Percentiles rank a stretch among this genome's conserved stretches.
These are phyloP conservation scores for Malassezia slooffiae DNA, from an alignment of 1,284 basidiomycete species.

Conservation along the genomic window DNA sequence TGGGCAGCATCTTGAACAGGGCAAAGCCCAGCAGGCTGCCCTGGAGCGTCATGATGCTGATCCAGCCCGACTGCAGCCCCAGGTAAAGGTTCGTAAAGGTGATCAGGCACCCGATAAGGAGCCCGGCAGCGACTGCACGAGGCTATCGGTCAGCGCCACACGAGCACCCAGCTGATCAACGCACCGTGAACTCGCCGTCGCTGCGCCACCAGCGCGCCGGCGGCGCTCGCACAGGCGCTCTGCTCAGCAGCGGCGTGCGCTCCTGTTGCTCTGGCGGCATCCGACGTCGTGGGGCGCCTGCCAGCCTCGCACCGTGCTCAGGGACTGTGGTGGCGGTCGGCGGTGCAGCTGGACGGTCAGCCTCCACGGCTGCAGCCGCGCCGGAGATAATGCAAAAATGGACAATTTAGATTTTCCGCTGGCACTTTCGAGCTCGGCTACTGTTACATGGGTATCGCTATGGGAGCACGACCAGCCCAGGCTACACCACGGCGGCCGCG, in stretches of 20 bases:
- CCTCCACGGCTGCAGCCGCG: too few relatives aligned
- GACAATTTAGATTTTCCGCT: not conserved
- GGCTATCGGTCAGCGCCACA: not conserved
- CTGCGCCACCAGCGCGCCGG: not conserved
- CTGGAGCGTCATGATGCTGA: constrained; percentile 84
- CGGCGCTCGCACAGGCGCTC: too few relatives aligned
- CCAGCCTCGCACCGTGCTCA: too few relatives aligned
- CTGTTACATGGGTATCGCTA: not conserved
- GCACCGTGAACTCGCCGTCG: constrained; percentile 4
- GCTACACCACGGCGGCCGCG: too few relatives aligned
- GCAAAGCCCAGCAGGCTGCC: constrained; percentile 82
- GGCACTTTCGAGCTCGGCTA: not conserved
- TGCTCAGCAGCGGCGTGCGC: too few relatives aligned
- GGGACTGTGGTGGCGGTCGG: too few relatives aligned
- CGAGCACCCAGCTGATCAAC: not conserved
- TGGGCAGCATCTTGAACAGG: constrained; percentile 58
- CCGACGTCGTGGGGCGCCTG: too few relatives aligned
- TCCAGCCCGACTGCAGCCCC: constrained; percentile 66
- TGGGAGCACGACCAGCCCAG: too few relatives aligned
- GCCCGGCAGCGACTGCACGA: constrained; percentile 54
- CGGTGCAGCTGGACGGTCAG: too few relatives aligned
- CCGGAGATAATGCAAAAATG: too few relatives aligned
- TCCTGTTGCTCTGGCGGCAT: too few relatives aligned
- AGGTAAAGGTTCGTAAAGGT: constrained; percentile 68
- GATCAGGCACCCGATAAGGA: constrained; percentile 61